Conservation (phyloP, 1,139 yeast genomes). For the Hemisphaericaspora xylofermentans region DNA sequence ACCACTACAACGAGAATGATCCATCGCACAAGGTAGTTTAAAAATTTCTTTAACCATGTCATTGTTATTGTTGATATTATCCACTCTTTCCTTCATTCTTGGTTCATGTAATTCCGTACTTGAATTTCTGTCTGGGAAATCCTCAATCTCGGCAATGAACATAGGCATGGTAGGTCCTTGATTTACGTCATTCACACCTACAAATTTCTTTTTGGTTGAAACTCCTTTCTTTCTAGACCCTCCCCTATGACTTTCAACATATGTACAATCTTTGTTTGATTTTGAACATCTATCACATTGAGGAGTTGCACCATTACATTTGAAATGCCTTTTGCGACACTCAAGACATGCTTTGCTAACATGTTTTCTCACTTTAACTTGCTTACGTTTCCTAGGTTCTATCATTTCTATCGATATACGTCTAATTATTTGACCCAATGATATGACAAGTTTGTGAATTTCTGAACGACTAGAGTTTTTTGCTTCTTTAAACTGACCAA, state of each 20-base stretch:
- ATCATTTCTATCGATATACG: neutral
- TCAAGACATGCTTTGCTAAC: constrained; percentile 43
- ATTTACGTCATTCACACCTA: constrained; percentile 11
- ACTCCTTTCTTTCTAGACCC: constrained; percentile 52
- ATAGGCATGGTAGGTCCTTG: constrained; percentile 15
- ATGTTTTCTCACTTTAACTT: constrained; percentile 17
- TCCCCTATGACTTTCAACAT: constrained; percentile 50
- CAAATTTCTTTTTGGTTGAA: constrained; percentile 15
- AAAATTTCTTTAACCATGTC: constrained; percentile 10
- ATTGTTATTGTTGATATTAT: constrained; percentile 6
- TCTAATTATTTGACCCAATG: neutral
- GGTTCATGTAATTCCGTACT: neutral
- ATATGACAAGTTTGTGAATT: neutral
- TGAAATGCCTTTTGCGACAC: constrained; percentile 48
- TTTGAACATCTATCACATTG: constrained; percentile 39
- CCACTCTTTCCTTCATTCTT: constrained; percentile 5
- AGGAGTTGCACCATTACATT: constrained; percentile 50
- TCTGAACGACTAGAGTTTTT: no score
- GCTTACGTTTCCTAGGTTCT: neutral
- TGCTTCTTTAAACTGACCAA: no score
- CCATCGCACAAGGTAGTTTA: constrained; percentile 14
- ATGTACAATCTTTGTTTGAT: constrained; percentile 34
- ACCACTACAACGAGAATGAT: constrained; percentile 11
- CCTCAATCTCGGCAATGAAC: constrained; percentile 15
- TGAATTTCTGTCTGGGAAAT: constrained; percentile 7